phyloP scores from a whole-genome alignment of 257 asterid species.

The Fraxinus americana region DNA sequence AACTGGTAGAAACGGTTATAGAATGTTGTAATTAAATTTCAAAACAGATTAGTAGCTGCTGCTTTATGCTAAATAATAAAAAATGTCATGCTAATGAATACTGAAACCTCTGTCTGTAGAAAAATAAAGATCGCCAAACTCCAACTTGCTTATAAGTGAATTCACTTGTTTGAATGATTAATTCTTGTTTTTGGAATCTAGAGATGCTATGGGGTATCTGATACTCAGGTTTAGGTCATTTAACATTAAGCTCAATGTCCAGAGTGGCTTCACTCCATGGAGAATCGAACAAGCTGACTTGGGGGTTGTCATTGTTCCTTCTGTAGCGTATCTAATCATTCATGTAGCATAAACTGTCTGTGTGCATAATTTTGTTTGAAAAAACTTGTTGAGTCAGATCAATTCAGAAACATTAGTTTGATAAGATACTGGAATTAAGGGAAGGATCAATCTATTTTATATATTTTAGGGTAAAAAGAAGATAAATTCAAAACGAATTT shows the following conservation, averaged over 20 bases:
- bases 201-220: slow-evolving; percentile 7
- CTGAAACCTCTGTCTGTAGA: background rate
- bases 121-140: background rate
- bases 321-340: background rate
- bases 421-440: background rate
- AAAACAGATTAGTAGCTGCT: background rate
- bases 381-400: background rate
- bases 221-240: background rate
- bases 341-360: background rate
- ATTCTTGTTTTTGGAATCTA: background rate
- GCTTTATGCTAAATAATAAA: slow-evolving; percentile 11
- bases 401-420: background rate
- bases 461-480: background rate
- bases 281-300: background rate
- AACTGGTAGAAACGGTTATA: background rate
- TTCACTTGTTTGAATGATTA: background rate
- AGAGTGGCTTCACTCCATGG: background rate
- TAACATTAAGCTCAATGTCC: background rate
- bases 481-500: background rate
- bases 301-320: slow-evolving; percentile 1
- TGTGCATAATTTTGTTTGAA: background rate
- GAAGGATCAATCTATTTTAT: too few species aligned
- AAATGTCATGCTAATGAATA: slow-evolving; percentile 2
- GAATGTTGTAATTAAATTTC: background rate
- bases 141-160: background rate